Base-by-base conservation (phyloP, 2,329 filamentous ascomycete genomes). In the Hypoxylon sp. region DNA sequence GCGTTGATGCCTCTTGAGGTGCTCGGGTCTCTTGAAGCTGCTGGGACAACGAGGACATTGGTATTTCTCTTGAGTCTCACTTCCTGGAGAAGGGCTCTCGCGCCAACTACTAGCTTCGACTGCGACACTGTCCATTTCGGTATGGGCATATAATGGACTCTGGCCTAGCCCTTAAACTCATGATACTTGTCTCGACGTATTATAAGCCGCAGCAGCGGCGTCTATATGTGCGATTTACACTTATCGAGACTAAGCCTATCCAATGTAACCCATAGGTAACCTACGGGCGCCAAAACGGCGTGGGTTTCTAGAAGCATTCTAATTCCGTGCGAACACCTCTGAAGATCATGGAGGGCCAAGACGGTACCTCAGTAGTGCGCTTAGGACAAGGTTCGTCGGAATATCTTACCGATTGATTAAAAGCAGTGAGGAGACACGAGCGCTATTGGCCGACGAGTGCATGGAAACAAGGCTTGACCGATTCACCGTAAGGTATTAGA, bases 1-100 rank as follows among this genome's bases (percentile, higher is more conserved):
- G 13, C 75, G 75, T 55, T 77, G 73, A 44, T 78, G 76, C 56
- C 76, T 72, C 65, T 75, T 77, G 31, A 78, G 66, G 54, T 78
- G 76, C 61, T 78, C 76, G 2, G 73, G 70, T 54, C 76, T 67
- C 59, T 77, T 77, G 69, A 78, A 78, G 32, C 68, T 75, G 44
- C 75, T 73, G 2, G 73, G 67, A 44, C 76, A 78, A 21, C 70
- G 71, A 52, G 74, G 67, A 53, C 76, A 78, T 52, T 74, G 71
- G 55, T 76, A 74, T 70, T 73, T 73, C 35, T 72, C 71, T 63
- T 72, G 61, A 51, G 54, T 46, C 51, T 60, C 46, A 58, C 42
- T 66, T 53, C 62, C 68, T 8, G 68, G 62, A 13, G 65, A 63
- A 64, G 65, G 62, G 35, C 56, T 65, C 39, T 70, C 51, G n/a